Percentiles rank a stretch among this genome's conserved stretches.
phyloP scores from a whole-genome alignment of 768 basidiomycete genomes.

The Imleria badia region DNA sequence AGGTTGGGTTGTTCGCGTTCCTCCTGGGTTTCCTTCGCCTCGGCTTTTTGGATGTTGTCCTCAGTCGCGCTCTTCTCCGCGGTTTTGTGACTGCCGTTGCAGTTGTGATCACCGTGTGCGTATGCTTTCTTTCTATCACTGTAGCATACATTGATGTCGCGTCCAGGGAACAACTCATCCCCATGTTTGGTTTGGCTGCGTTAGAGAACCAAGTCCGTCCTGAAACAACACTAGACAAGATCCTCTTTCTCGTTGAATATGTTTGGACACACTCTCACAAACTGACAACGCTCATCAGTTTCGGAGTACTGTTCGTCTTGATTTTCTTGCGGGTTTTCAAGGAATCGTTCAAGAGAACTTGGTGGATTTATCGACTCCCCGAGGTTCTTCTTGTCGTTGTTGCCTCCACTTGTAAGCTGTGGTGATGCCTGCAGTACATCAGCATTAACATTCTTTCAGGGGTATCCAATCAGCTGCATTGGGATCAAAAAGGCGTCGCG shows the following conservation, averaged over 20 bases:
- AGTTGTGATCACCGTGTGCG: conserved; percentile 81
- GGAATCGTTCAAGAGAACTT: conserved; percentile 53
- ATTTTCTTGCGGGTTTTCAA: conserved; percentile 62
- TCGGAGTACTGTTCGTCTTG: conserved; percentile 64
- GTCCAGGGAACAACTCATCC: conserved; percentile 75
- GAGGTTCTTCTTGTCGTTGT: conserved; percentile 91
- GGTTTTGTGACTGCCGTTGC: conserved; percentile 88
- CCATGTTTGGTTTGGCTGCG: conserved; percentile 79
- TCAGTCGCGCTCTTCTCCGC: conserved; percentile 83
- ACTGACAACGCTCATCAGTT: conserved; percentile 73
- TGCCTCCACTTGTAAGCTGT: conserved; percentile 68
- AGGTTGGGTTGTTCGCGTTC: conserved; percentile 86
- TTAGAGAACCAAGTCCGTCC: conserved; percentile 57
- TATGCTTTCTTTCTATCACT: conserved; percentile 2
- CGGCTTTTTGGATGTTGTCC: conserved; percentile 91
- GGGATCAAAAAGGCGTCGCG: conserved; percentile 78
- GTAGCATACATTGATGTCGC: background rate
- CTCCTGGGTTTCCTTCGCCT: conserved; percentile 83
- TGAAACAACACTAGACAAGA: conserved; percentile 72
- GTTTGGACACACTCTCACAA: conserved; percentile 55
- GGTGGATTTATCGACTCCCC: conserved; percentile 78
- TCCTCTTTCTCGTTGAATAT: conserved; percentile 68
- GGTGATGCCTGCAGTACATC: background rate
- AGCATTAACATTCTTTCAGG: conserved; percentile 41
- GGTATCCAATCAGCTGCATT: conserved; percentile 63